Evolutionary conservation across 192 early-diverging fungal species (phyloP).

Genomic region (Coemansia sp.): DNA sequence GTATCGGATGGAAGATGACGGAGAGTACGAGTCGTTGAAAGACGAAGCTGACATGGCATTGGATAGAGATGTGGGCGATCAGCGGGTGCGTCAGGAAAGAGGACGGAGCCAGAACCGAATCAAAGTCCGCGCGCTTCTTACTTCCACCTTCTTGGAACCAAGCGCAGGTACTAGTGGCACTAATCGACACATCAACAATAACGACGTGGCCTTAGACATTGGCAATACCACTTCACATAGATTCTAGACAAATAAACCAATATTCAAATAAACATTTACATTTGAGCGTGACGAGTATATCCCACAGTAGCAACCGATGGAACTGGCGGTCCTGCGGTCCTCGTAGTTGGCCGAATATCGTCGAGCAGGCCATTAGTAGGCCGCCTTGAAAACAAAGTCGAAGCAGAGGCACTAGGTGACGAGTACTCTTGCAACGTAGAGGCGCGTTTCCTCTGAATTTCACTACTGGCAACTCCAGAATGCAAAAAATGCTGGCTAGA

Average conservation of each 20-base stretch:
- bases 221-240: neutral
- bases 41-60: slow-evolving; percentile 1
- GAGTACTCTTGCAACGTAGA: slow-evolving; percentile 50
- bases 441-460: slow-evolving; percentile 46
- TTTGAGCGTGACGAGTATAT: neutral
- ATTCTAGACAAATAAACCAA: slow-evolving; percentile 2
- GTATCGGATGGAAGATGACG: slow-evolving; percentile 11
- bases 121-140: neutral
- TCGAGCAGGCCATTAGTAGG: slow-evolving; percentile 43
- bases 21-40: slow-evolving; percentile 9
- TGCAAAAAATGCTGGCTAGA: slow-evolving; percentile 27
- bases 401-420: slow-evolving; percentile 5
- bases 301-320: neutral
- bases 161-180: neutral
- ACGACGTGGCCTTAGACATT: neutral
- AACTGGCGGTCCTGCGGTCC: neutral
- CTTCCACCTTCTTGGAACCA: neutral
- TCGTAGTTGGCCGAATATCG: slow-evolving; percentile 18
- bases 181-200: neutral
- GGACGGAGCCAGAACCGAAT: slow-evolving; percentile 21
- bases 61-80: neutral
- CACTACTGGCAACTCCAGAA: neutral
- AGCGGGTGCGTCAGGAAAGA: slow-evolving; percentile 13
- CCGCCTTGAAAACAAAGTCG: slow-evolving; percentile 34
- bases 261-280: neutral